Base-by-base conservation (phyloP, 106 monocot species). In the Dendrobium huoshanense region DNA sequence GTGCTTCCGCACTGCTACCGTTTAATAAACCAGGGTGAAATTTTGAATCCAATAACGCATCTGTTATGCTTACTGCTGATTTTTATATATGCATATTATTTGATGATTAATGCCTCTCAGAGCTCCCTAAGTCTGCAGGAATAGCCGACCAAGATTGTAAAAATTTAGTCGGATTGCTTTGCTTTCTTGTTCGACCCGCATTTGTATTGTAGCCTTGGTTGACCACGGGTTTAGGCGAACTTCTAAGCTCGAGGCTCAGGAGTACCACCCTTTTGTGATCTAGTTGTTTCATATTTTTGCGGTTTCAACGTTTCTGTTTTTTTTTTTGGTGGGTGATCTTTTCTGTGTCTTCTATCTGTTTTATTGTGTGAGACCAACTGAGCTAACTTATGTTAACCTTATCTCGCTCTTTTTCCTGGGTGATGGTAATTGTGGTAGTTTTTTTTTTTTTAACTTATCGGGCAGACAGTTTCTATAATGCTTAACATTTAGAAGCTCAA, bases 1-100 rank as follows among this genome's bases (percentile, higher is more conserved):
- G 83, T 83, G 41, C 83, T 83, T 42, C 83, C 78, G 11, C 72
- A 73, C 51, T 40, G 83, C 55, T 83, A 83, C 77, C 78, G 83
- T 15, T 56, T 83, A 72, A 44, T 83, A 42, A 83, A 72, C 78
- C 83, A 83, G 55, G 83, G 83, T 83, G 55, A 78, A 77, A 40
- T 22, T n/a, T 67, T 17, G 19, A 54, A 24, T 43, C 55, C 78
- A 33, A 40, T 37, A 25, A 48, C 13, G 8, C 49, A 49, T 76
- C 76, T 6, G 41, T 48, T 47, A 9, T 75, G 15, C 8, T 75
- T 47, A 5, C 47, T 1, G 47, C 24, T 49, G 76, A 76, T 76
- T 76, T 24, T 25, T 76, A 19, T 48, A 9, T 22, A 49, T 45
- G 2, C 3, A 76, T 76, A 25, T 70, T 70, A 15, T 70, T 37